phyloP scores from a whole-genome alignment of 495 filamentous ascomycete genomes.

The Trichodelitschia bisporula region DNA sequence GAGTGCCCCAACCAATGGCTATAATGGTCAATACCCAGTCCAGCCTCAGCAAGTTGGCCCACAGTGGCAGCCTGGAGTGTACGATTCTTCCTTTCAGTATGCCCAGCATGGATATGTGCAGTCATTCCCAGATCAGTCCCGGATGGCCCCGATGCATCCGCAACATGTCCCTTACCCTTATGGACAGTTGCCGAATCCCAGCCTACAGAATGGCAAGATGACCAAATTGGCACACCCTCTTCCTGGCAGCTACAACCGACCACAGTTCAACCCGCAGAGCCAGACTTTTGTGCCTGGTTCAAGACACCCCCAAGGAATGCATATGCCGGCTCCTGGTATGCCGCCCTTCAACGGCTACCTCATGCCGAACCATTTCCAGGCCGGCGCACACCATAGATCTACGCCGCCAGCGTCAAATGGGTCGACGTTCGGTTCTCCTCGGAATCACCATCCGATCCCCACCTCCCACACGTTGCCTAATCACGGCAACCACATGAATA shows the following conservation, averaged over 20 bases:
- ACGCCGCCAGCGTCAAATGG: not conserved
- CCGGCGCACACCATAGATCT: not conserved
- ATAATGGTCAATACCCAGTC: no score
- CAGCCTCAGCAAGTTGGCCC: no score
- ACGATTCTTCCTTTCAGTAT: no score
- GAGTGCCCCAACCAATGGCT: no score
- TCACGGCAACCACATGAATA: not conserved
- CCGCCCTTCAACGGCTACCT: not conserved
- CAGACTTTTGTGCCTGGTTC: constrained; percentile 57
- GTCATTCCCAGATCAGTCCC: no score
- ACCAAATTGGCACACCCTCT: constrained; percentile 40
- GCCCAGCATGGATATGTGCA: no score
- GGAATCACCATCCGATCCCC: no score
- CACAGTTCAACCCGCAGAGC: constrained; percentile 80
- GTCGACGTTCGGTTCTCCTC: no score
- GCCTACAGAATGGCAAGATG: constrained; percentile 38
- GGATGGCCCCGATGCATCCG: not conserved
- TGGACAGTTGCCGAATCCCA: constrained; percentile 48
- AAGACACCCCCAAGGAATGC: not conserved
- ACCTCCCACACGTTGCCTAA: no score
- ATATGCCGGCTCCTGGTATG: not conserved
- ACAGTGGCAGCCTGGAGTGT: no score
- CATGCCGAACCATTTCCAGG: constrained; percentile 1
- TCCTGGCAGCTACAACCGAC: constrained; percentile 57
- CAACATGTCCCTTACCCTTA: constrained; percentile 38